Evolutionary conservation across 1,284 basidiomycete genomes (phyloP), one percentile per base, ranked within the genome.

Genomic region (Prillingera fragicola): DNA sequence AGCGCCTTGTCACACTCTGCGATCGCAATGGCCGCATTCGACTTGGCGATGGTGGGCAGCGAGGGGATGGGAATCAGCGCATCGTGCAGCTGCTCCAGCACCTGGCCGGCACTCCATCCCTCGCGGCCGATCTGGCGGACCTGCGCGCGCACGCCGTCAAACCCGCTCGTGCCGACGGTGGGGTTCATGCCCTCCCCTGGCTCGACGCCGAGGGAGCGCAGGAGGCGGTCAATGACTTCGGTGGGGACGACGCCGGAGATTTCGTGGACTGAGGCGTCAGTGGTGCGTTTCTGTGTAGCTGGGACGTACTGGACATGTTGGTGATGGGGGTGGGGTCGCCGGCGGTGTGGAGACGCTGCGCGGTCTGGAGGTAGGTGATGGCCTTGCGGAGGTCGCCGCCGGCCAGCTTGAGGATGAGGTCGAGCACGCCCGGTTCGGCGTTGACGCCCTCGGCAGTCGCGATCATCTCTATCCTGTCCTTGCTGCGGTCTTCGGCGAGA

Each of bases 341-440:
- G 1, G 87, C 83, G 5, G 84, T 54, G 50, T 76, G 84, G 26
- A 98, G 76, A 23, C 94, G 81, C 34, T 89, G 85, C 4, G 92
- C 92, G 8, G 92, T 96, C 67, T 99, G 95, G 5, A 99, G 78
- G 69, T 95, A 98, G 12, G 94, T 98, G 70, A 98, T 98, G n/a
- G 94, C 87, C 42, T 95, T 87, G 36, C 95, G 85, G 39, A 99
- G 79, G 70, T 99, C 95, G 26, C 95, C 95, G 47, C 83, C 81
- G 1, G 94, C 94, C 18, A 73, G 54, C 41, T 69, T 50, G 24
- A 73, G 60, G 27, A 73, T 69, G 31, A 72, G 57, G 18, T 63
- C 60, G 8, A 73, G 55, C 48, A 73, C 73, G 10, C 72, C 73
- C 17, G 71, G 71, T 4, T 73, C 72, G 26, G 67, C 61, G n/a